Evolutionary conservation across 352 stramenopile species (phyloP), one percentile per base, ranked within the genome.

Genomic region (Phytophthora litchii): DNA sequence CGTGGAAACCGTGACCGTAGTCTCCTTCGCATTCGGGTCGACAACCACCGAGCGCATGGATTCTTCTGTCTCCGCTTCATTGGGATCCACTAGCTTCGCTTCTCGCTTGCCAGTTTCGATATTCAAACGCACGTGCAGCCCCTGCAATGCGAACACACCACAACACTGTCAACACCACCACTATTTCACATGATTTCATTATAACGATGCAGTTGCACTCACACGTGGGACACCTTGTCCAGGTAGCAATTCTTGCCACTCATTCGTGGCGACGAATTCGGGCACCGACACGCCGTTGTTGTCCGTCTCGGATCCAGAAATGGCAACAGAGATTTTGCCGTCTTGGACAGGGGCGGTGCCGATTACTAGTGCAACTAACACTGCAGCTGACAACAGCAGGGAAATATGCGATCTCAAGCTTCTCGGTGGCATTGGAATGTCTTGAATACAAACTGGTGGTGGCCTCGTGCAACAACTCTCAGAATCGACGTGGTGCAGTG

Each of bases 91-190:
- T n/a, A 93, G 44, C 68, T 93, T 95, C n/a, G 86, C 86, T 59
- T 95, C 86, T 16, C 77, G 76, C 59, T 92, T 91, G 14, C 86
- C 86, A 11, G 86, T 95, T 50, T 86, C 77, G 8, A 95, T 54
- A 51, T 95, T 93, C 59, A 95, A 60, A 9, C 86, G 83, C 47
- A 95, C 79, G 34, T 95, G 86, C 4, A 95, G 72, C n/a, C 86
- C 86, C 86, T 94, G 47, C 29, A 64, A n/a, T 31, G 11, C 42
- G 53, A 44, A n/a, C 4, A 38, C 36, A 59, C 4, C 34, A 57
- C 11, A 42, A 44, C 2, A 14, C 17, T 9, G 44, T 64, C 45
- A 73, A 19, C 16, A n/a, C n/a, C n/a, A n/a, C n/a, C n/a, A n/a
- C n/a, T n/a, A n/a, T n/a, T n/a, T n/a, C n/a, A n/a, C 13, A 44